These are phyloP conservation scores for Laburnicola sp. DNA, from an alignment of 2,329 filamentous ascomycete species.

Conservation along the genomic window DNA sequence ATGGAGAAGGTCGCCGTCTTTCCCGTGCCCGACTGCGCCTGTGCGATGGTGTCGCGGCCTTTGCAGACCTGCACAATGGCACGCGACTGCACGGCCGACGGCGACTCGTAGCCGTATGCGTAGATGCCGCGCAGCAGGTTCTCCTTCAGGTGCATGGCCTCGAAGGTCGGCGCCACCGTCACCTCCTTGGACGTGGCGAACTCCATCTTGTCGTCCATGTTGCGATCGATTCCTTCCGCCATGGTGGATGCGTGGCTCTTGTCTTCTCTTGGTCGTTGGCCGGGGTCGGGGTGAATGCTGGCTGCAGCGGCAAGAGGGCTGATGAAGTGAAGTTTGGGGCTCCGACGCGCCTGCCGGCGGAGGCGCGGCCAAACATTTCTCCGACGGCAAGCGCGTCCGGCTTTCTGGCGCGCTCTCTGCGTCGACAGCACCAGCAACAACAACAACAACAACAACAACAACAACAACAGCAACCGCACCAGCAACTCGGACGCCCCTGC, in stretches of 20 bases:
- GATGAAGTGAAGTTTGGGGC: constrained; percentile 28
- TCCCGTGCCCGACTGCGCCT: constrained; percentile 95
- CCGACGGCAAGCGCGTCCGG: constrained; percentile 17
- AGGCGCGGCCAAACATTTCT: constrained; percentile 9
- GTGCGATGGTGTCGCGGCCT: constrained; percentile 96
- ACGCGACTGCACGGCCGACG: constrained; percentile 94
- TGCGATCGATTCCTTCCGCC: constrained; percentile 91
- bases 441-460: not conserved
- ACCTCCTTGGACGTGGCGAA: constrained; percentile 98
- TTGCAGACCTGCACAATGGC: constrained; percentile 99
- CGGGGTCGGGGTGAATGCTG: constrained; percentile 8
- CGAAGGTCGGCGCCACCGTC: constrained; percentile 78
- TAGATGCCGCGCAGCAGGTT: constrained; percentile 96
- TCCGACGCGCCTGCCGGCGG: constrained; percentile 19
- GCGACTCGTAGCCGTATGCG: constrained; percentile 97
- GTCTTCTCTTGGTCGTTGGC: constrained; percentile 4
- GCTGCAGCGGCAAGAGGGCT: constrained; percentile 6
- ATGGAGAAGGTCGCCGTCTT: constrained; percentile 98
- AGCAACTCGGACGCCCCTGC: constrained; percentile 10
- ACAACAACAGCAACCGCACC: not conserved
- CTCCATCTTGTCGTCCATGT: constrained; percentile 94
- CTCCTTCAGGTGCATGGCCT: constrained; percentile 88
- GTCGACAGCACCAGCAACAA: no score
- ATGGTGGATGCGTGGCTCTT: constrained; percentile 57
- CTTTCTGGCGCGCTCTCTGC: constrained; percentile 12